These are phyloP conservation scores for Irpex rosettiformis DNA, from an alignment of 1,284 basidiomycete genomes.

Conservation along the genomic window DNA sequence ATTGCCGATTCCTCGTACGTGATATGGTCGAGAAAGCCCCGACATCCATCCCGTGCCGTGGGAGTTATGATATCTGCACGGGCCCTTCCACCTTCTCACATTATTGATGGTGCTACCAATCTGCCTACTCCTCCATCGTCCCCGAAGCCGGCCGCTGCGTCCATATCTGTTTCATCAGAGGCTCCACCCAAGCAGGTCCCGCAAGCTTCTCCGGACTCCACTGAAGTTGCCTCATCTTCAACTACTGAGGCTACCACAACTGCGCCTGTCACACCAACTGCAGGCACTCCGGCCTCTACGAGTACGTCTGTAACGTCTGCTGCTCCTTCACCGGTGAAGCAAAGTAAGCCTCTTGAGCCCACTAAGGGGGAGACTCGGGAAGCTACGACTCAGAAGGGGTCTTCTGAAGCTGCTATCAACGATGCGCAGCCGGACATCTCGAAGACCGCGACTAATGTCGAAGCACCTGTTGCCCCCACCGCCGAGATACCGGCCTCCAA, in stretches of 20 bases:
- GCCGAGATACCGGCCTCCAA: conserved; percentile 9
- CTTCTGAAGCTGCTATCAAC: neutral
- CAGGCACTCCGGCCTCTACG: conserved; percentile 57
- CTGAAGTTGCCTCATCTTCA: conserved; percentile 27
- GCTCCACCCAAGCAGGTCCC: neutral
- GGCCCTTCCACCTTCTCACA: conserved; percentile 53
- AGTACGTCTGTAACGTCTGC: conserved; percentile 51
- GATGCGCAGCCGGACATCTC: neutral
- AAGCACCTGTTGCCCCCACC: neutral
- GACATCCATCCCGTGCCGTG: conserved; percentile 55
- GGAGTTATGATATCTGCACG: conserved; percentile 63
- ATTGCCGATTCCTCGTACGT: conserved; percentile 36
- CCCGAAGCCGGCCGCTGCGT: conserved; percentile 15
- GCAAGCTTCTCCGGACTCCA: conserved; percentile 14
- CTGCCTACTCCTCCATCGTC: conserved; percentile 44
- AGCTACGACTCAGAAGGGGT: conserved; percentile 7
- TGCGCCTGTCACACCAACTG: conserved; percentile 43
- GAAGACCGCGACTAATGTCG: conserved; percentile 1
- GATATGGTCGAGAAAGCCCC: conserved; percentile 66
- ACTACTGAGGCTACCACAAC: conserved; percentile 37
- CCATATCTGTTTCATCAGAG: conserved; percentile 2
- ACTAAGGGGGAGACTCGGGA: conserved; percentile 11
- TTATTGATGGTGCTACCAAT: conserved; percentile 51
- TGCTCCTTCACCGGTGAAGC: conserved; percentile 23
- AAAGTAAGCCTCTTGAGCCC: conserved; percentile 18